Conservation (phyloP, 1,284 basidiomycete genomes). For the Peniophora sp. region DNA sequence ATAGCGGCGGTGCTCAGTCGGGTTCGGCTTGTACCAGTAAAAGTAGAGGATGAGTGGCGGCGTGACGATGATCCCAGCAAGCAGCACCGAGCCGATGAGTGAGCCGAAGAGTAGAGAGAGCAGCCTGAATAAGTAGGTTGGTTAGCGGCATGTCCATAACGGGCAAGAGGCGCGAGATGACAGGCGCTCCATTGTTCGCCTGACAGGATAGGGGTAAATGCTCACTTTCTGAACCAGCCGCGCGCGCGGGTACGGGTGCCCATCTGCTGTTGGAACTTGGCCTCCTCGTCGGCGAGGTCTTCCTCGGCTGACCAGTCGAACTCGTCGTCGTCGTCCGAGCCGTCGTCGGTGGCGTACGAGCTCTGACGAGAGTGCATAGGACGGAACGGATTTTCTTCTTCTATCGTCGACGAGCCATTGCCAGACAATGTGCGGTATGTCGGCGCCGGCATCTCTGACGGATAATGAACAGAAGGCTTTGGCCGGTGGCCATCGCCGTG, state of each 20-base stretch:
- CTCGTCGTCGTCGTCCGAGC: conserved; percentile 42
- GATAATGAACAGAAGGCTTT: conserved; percentile 46
- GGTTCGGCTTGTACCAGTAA: conserved; percentile 57
- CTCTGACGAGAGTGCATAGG: conserved; percentile 28
- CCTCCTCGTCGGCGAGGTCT: conserved; percentile 60
- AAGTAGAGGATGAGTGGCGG: conserved; percentile 58
- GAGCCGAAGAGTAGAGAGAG: conserved; percentile 60
- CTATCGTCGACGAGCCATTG: conserved; percentile 16
- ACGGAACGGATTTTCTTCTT: conserved; percentile 15
- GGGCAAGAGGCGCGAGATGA: not conserved
- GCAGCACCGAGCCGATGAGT: conserved; percentile 59
- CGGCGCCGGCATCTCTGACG: conserved; percentile 27
- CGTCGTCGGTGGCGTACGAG: conserved; percentile 53
- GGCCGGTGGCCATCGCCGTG: not conserved
- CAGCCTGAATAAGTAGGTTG: conserved; percentile 23
- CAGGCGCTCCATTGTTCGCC: not conserved
- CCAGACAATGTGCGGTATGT: conserved; percentile 5
- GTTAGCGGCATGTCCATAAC: not conserved
- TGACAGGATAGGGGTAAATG: conserved; percentile 6
- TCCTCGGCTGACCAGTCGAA: conserved; percentile 73
- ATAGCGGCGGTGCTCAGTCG: conserved; percentile 46
- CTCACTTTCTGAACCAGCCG: conserved; percentile 50
- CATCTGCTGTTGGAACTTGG: conserved; percentile 53
- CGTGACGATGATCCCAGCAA: conserved; percentile 50
- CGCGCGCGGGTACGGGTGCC: conserved; percentile 37